phyloP scores from a whole-genome alignment of 2,329 filamentous ascomycete genomes.

The Beauveria sp. region DNA sequence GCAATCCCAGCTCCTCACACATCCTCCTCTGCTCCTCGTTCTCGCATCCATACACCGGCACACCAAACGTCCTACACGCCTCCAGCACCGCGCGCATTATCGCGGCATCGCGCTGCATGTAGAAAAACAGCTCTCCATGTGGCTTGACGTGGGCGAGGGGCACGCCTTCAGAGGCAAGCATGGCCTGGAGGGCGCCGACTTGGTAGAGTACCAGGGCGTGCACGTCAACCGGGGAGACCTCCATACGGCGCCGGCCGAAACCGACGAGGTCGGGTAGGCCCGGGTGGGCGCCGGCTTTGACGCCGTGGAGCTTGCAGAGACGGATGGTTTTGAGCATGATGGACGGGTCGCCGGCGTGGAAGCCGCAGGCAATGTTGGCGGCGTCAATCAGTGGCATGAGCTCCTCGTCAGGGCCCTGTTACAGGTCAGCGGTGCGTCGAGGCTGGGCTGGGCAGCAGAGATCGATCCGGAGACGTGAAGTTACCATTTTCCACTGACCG shows the following conservation, averaged over 20 bases:
- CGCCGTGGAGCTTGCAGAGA: constrained; percentile 47
- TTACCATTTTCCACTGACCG: constrained; percentile 32
- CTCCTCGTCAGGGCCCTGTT: constrained; percentile 48
- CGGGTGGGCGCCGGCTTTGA: constrained; percentile 55
- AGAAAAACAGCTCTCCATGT: constrained; percentile 49
- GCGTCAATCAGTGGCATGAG: constrained; percentile 54
- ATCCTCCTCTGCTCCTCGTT: constrained; percentile 10
- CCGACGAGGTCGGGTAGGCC: constrained; percentile 58
- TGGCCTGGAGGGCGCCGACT: constrained; percentile 53
- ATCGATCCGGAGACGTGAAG: not conserved
- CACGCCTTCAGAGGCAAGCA: constrained; percentile 48
- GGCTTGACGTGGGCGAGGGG: constrained; percentile 55
- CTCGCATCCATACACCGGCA: constrained; percentile 21
- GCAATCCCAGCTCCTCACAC: constrained; percentile 16
- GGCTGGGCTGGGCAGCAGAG: too few relatives aligned
- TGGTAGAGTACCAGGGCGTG: constrained; percentile 54
- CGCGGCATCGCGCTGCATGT: constrained; percentile 20
- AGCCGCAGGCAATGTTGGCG: constrained; percentile 55
- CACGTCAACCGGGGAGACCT: constrained; percentile 47
- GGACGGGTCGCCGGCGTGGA: constrained; percentile 53
- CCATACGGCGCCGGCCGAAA: constrained; percentile 56
- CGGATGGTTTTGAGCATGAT: constrained; percentile 55
- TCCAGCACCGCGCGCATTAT: constrained; percentile 22
- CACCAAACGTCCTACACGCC: constrained; percentile 20
- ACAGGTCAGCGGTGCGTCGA: constrained; percentile 9